Evolutionary conservation across 2,329 filamentous ascomycete species (phyloP).

Genomic region (Pseudogymnoascus sp.): DNA sequence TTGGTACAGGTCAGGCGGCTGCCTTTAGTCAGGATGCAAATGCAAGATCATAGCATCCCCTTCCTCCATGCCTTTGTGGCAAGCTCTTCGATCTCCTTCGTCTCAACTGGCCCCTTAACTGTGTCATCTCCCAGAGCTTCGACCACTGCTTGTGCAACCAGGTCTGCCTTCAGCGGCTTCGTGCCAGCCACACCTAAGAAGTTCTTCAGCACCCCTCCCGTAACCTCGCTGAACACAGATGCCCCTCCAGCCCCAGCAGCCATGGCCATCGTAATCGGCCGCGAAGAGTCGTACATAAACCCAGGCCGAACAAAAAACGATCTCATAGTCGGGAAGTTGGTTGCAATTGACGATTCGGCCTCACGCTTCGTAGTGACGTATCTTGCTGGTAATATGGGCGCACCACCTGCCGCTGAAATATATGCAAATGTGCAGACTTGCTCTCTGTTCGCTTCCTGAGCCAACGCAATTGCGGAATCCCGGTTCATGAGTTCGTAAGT

Average conservation of each 20-base stretch:
- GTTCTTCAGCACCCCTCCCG: constrained; percentile 67
- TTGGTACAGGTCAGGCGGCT: not conserved
- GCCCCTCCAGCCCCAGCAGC: constrained; percentile 71
- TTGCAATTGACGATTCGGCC: constrained; percentile 71
- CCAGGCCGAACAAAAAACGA: constrained; percentile 77
- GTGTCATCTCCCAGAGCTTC: constrained; percentile 73
- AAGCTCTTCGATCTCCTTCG: constrained; percentile 72
- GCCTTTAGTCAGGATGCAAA: not conserved
- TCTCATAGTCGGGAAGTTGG: constrained; percentile 67
- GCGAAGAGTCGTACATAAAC: constrained; percentile 81
- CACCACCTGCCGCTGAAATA: constrained; percentile 81
- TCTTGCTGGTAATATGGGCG: constrained; percentile 73
- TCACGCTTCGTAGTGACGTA: constrained; percentile 92
- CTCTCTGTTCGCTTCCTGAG: constrained; percentile 63
- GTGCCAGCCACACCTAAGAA: constrained; percentile 76
- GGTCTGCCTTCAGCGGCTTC: constrained; percentile 81
- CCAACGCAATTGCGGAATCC: constrained; percentile 77
- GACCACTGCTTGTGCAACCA: constrained; percentile 82
- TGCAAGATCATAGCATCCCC: constrained; percentile 64
- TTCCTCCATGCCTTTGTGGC: constrained; percentile 82
- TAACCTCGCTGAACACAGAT: constrained; percentile 67
- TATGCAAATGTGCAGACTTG: constrained; percentile 70
- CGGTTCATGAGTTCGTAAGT: constrained; percentile 98
- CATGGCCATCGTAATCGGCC: constrained; percentile 76
- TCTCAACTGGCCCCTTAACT: constrained; percentile 70